Evolutionary conservation across 176 grass and related monocot species (phyloP).

Genomic region (Olyra latifolia): DNA sequence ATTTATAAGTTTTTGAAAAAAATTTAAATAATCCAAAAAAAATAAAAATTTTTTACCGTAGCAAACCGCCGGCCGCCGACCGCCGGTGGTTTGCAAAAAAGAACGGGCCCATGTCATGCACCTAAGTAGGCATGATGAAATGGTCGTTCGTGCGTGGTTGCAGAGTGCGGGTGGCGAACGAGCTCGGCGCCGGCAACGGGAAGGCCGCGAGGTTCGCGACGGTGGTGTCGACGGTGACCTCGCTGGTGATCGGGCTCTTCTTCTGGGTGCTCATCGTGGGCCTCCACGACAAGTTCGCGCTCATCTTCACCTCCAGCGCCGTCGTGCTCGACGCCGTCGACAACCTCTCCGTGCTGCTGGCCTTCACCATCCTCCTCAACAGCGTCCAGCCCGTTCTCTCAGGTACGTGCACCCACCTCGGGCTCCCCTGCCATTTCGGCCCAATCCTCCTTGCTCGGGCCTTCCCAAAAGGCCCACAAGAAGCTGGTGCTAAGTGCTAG

Average conservation of each 20-base stretch:
- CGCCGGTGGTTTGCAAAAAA: too few species aligned
- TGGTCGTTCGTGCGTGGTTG: neutral
- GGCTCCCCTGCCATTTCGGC: neutral
- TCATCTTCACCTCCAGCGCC: conserved; percentile 80
- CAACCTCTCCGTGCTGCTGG: conserved; percentile 61
- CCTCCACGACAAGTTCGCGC: conserved; percentile 72
- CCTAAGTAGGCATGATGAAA: too few species aligned
- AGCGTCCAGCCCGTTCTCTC: conserved; percentile 91
- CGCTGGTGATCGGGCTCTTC: conserved; percentile 81
- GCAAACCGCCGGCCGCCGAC: too few species aligned
- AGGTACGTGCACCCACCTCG: conserved; percentile 16
- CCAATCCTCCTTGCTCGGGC: neutral
- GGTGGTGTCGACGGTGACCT: conserved; percentile 62
- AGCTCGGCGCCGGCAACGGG: conserved; percentile 85
- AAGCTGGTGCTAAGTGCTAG: neutral
- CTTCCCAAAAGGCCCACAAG: neutral
- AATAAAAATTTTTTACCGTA: too few species aligned
- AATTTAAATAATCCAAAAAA: too few species aligned
- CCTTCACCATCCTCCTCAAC: conserved; percentile 88
- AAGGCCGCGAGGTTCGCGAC: conserved; percentile 80
- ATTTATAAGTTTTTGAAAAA: too few species aligned
- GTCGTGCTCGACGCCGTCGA: conserved; percentile 74
- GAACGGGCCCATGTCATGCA: too few species aligned
- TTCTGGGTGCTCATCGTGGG: conserved; percentile 75
- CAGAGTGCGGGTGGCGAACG: conserved; percentile 89